These are phyloP conservation scores for Cercospora janseana DNA, from an alignment of 2,329 filamentous ascomycete species.

Conservation along the genomic window DNA sequence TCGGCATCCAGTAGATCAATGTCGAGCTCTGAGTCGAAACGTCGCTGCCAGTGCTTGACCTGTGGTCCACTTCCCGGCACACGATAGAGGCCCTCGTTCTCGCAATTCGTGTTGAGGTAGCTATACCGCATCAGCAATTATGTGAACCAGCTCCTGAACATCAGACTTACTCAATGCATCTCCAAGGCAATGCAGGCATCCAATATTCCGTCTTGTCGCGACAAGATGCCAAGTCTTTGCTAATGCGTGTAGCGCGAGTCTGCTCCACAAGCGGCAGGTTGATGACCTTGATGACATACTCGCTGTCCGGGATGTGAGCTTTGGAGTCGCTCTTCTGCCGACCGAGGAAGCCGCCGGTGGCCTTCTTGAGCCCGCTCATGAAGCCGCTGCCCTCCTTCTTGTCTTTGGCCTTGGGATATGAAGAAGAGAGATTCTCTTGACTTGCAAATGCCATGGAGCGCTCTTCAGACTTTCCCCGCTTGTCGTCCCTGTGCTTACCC, in stretches of 20 bases:
- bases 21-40: conserved; percentile 78
- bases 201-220: conserved; percentile 96
- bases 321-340: conserved; percentile 64
- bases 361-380: conserved; percentile 33
- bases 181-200: conserved; percentile 96
- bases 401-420: conserved; percentile 23
- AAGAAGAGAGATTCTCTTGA: conserved; percentile 29
- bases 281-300: conserved; percentile 80
- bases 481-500: conserved; percentile 28
- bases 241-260: conserved; percentile 85
- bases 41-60: conserved; percentile 89
- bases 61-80: conserved; percentile 87
- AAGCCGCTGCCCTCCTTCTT: conserved; percentile 31
- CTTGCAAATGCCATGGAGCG: conserved; percentile 28
- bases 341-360: conserved; percentile 33
- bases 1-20: conserved; percentile 85
- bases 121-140: conserved; percentile 39
- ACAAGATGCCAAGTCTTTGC: conserved; percentile 80
- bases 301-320: conserved; percentile 62
- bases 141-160: not conserved
- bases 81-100: conserved; percentile 89
- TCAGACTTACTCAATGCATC: conserved; percentile 74
- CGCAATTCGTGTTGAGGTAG: conserved; percentile 91
- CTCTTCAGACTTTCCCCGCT: conserved; percentile 37
- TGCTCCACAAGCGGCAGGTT: conserved; percentile 85